phyloP scores from a whole-genome alignment of 257 asterid species.

The Solanum appendiculatum region DNA sequence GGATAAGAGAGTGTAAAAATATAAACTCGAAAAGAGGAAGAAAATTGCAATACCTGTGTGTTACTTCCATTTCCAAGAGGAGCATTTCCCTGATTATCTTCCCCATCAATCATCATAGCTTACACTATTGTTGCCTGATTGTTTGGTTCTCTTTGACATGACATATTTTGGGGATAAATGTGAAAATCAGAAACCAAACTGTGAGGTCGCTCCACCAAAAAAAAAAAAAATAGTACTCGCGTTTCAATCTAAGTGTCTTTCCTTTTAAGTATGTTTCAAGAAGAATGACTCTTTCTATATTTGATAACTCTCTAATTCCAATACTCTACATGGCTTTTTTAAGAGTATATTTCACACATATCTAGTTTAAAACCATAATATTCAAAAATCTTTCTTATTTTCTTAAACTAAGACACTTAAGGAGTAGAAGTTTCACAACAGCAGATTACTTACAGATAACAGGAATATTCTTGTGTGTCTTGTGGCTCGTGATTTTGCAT shows the following conservation, averaged over 20 bases:
- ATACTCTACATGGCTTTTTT: not conserved
- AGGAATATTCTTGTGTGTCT: slow-evolving; percentile 69
- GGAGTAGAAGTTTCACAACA: not conserved
- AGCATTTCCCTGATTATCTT: slow-evolving; percentile 40
- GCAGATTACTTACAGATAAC: slow-evolving; percentile 60
- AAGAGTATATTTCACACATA: not conserved
- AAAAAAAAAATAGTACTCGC: not conserved
- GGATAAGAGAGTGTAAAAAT: no score
- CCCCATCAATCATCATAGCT: slow-evolving; percentile 37
- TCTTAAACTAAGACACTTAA: not conserved
- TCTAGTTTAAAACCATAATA: not conserved
- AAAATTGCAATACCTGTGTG: slow-evolving; percentile 31
- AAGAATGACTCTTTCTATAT: no score
- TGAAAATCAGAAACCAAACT: not conserved
- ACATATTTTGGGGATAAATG: slow-evolving; percentile 37
- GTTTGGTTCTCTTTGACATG: slow-evolving; percentile 40
- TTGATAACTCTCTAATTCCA: not conserved
- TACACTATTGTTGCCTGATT: slow-evolving; percentile 26
- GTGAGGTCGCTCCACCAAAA: not conserved
- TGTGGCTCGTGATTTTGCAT: slow-evolving; percentile 77
- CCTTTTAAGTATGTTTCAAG: not conserved
- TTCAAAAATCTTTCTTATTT: no score
- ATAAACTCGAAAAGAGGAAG: not conserved
- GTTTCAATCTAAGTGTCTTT: not conserved
- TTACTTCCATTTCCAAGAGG: slow-evolving; percentile 58